Conservation (phyloP, 2,329 filamentous ascomycete genomes). For the Thelonectria blattea region DNA sequence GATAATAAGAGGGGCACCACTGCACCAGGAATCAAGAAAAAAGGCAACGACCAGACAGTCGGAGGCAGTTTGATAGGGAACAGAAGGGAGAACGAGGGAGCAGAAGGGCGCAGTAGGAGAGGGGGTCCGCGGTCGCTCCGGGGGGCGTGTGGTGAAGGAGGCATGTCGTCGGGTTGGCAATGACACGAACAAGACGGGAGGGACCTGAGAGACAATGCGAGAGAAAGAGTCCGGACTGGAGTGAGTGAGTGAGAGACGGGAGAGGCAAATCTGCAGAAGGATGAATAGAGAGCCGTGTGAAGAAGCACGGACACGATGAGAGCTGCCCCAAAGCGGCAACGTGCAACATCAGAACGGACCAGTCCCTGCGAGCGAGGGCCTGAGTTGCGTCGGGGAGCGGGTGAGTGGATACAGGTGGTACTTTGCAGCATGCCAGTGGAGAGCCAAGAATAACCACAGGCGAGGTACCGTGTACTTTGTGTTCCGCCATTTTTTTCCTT, state of each 20-base stretch:
- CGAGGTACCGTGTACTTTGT: slow-evolving; percentile 12
- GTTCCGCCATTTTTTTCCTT: background rate
- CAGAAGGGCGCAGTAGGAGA: too few relatives aligned
- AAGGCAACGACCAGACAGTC: slow-evolving; percentile 17
- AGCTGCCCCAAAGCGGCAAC: slow-evolving; percentile 30
- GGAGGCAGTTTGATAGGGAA: slow-evolving; percentile 20
- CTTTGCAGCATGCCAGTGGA: slow-evolving; percentile 2
- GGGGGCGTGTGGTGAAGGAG: slow-evolving; percentile 5
- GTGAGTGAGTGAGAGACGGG: slow-evolving; percentile 24
- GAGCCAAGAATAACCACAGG: slow-evolving; percentile 21
- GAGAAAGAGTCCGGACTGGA: too few relatives aligned
- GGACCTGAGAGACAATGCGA: slow-evolving; percentile 9
- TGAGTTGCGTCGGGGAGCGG: slow-evolving; percentile 19
- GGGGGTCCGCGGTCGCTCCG: background rate
- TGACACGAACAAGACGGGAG: slow-evolving; percentile 6
- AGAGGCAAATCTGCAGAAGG: slow-evolving; percentile 10
- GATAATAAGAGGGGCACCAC: slow-evolving; percentile 1
- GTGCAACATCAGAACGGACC: slow-evolving; percentile 30
- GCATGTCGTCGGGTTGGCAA: background rate
- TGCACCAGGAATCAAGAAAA: background rate
- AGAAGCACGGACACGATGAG: slow-evolving; percentile 20
- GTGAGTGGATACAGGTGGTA: slow-evolving; percentile 13
- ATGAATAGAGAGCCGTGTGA: slow-evolving; percentile 20
- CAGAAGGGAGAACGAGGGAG: too few relatives aligned
- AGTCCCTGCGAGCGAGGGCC: slow-evolving; percentile 19